Evolutionary conservation across 192 early-diverging fungal species (phyloP).

Genomic region (Umbelopsis sp.): DNA sequence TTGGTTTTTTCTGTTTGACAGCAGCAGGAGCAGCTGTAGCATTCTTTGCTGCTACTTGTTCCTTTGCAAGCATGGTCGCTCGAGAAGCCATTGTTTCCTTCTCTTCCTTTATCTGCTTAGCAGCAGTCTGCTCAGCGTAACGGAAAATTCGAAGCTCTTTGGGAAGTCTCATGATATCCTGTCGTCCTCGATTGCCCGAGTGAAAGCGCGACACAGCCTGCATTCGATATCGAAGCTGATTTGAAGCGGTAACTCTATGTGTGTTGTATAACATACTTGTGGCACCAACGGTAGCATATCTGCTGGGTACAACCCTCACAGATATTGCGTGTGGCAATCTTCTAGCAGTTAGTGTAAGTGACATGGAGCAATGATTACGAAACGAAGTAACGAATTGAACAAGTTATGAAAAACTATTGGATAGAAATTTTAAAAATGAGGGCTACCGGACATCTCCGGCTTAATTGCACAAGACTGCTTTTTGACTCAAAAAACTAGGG

Average conservation of each 20-base stretch:
- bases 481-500: conserved; percentile 16
- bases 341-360: conserved; percentile 4
- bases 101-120: conserved; percentile 37
- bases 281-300: conserved; percentile 7
- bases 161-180: conserved; percentile 22
- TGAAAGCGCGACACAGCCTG: conserved; percentile 11
- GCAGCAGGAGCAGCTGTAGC: conserved; percentile 20
- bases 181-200: conserved; percentile 9
- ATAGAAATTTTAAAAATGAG: neutral
- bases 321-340: conserved; percentile 10
- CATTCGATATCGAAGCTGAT: conserved; percentile 11
- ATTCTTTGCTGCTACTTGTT: conserved; percentile 21
- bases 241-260: conserved; percentile 6
- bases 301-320: neutral
- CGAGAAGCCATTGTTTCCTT: conserved; percentile 45
- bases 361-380: neutral
- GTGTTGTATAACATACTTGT: conserved; percentile 1
- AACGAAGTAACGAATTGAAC: neutral
- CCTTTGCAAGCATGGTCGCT: conserved; percentile 39
- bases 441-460: conserved; percentile 5
- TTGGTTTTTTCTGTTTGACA: conserved; percentile 55
- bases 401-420: neutral
- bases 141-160: conserved; percentile 37
- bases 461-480: conserved; percentile 8
- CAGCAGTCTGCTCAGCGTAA: conserved; percentile 39